Evolutionary conservation across 305 asterid genomes (phyloP), one percentile per base, ranked within the genome.

Genomic region (Fraxinus greggii): DNA sequence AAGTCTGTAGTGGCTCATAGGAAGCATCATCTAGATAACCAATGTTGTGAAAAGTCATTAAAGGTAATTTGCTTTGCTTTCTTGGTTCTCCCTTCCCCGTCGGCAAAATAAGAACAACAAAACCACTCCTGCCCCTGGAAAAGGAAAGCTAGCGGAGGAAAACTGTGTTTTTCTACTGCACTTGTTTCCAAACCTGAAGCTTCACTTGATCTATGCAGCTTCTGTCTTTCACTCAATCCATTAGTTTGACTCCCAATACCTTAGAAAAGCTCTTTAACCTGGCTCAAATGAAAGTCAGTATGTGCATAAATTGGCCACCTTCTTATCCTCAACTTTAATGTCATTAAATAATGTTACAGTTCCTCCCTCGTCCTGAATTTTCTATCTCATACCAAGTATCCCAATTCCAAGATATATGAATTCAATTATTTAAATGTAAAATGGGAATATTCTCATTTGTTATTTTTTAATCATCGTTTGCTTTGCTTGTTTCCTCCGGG

Each of bases 1-100:
- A 48, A 10, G 56, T 26, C 72, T 74, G 74, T 33, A 75, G 69
- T 65, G 38, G 85, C 80, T 61, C 78, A 45, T 72, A 67, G 35
- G 40, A 42, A 45, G 70, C 40, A 54, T 51, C 31, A 35, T 72
- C 13, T 23, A 10, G 76, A 75, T 63, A 79, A 33, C 59, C 38
- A 61, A 26, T 32, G 69, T 54, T 17, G 63, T 33, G 65, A 33
- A 48, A 61, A 33, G 59, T 56, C 33, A 23, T 28, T 75, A 38
- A 23, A 74, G 80, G 84, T 75, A 51, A 42, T n/a, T 36, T 35
- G 29, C 12, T 40, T 75, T 61, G 36, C 40, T 19, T 40, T 81
- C 28, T 36, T 61, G 61, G 17, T 75, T 61, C 45, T 56, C n/a
- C 12, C 75, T 56, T 59, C 21, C 75, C 36, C 65, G 2, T 23